These are phyloP conservation scores for Neurospora terricola DNA, from an alignment of 495 filamentous ascomycete genomes.

Conservation along the genomic window DNA sequence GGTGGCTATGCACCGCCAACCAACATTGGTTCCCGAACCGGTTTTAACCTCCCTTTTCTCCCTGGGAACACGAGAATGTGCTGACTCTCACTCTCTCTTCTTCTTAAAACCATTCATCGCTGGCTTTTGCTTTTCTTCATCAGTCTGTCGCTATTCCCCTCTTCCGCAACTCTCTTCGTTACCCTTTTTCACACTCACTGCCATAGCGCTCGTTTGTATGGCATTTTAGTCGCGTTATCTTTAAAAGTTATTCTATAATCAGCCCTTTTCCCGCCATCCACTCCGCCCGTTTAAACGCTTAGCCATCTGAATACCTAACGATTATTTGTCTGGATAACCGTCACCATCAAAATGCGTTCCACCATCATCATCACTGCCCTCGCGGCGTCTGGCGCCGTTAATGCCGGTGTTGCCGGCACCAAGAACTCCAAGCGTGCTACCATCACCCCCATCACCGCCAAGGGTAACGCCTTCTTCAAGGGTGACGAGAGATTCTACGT, in stretches of 20 bases:
- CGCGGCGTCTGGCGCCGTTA: conserved; percentile 44
- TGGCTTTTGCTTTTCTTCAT: not conserved
- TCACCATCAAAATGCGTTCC: conserved; percentile 43
- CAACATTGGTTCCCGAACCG: not conserved
- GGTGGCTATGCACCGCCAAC: conserved; percentile 14
- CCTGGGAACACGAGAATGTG: not conserved
- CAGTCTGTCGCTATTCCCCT: not conserved
- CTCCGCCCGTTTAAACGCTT: not conserved
- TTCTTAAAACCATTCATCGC: not conserved
- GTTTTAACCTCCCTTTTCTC: not conserved
- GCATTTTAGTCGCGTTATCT: conserved; percentile 8
- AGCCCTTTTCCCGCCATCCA: not conserved
- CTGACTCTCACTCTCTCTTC: not conserved
- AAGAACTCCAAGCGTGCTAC: conserved; percentile 43
- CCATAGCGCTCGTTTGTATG: conserved; percentile 7
- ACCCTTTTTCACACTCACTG: conserved; percentile 3
- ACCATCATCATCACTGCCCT: conserved; percentile 37
- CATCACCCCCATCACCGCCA: conserved; percentile 31
- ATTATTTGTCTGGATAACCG: not conserved
- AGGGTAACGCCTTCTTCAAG: conserved; percentile 69
- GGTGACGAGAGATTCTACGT: conserved; percentile 83
- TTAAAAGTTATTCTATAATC: conserved; percentile 1
- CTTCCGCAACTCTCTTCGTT: not conserved
- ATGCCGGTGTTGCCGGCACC: conserved; percentile 42
- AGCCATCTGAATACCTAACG: not conserved